These are phyloP conservation scores for Euphorbia pulcherrima DNA, from an alignment of 345 rosid genomes.

Conservation along the genomic window DNA sequence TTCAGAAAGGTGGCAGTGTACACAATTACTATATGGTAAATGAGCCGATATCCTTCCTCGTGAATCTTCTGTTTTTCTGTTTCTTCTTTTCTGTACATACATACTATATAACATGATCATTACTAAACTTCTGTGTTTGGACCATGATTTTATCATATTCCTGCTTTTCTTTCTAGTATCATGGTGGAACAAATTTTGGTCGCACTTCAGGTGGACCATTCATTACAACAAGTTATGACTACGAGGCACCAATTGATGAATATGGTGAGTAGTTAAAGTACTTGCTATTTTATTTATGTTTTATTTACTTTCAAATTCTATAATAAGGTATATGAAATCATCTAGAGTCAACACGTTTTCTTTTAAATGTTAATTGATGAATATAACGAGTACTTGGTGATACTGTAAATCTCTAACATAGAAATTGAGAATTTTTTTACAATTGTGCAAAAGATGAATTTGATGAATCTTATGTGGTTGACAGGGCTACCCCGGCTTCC, in stretches of 20 bases:
- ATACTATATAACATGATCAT: neutral
- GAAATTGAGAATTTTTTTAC: neutral
- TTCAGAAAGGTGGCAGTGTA: slow-evolving; percentile 84
- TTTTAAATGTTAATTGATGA: neutral
- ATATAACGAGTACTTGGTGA: neutral
- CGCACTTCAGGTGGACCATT: slow-evolving; percentile 96
- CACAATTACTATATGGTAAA: slow-evolving; percentile 92
- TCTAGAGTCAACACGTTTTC: neutral
- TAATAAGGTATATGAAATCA: neutral
- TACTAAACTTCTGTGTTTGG: slow-evolving; percentile 1
- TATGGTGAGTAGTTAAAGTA: slow-evolving; percentile 53
- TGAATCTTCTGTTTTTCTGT: neutral
- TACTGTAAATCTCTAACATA: neutral
- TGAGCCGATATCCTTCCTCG: slow-evolving; percentile 10
- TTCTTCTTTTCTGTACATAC: neutral
- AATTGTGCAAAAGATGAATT: neutral
- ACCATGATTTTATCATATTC: neutral
- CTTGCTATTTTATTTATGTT: neutral
- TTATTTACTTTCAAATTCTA: neutral
- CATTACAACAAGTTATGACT: slow-evolving; percentile 93
- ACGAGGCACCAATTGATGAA: slow-evolving; percentile 98
- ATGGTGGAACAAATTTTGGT: slow-evolving; percentile 96
- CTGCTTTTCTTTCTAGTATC: slow-evolving; percentile 49
- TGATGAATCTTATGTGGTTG: slow-evolving; percentile 12
- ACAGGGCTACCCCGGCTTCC: slow-evolving; percentile 84